phyloP scores from a whole-genome alignment of 495 filamentous ascomycete genomes.

The Aspergillus olivimuriae region DNA sequence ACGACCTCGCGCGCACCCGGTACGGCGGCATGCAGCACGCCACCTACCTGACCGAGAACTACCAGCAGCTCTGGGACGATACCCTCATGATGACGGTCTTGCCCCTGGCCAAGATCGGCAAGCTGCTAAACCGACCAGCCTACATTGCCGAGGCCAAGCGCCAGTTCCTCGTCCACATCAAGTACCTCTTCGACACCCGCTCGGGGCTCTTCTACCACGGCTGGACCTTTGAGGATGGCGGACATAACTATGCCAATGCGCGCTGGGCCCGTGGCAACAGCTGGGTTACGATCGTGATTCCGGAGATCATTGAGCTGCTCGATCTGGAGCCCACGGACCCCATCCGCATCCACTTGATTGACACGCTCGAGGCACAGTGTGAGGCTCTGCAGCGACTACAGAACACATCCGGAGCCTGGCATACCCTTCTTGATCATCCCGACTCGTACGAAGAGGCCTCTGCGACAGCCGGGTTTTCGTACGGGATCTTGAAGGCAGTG shows the following conservation, averaged over 20 bases:
- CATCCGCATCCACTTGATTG: constrained; percentile 52
- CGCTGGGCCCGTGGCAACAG: constrained; percentile 62
- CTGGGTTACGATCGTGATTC: constrained; percentile 70
- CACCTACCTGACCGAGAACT: constrained; percentile 59
- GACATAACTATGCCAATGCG: constrained; percentile 65
- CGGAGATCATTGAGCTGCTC: constrained; percentile 64
- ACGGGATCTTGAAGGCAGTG: constrained; percentile 64
- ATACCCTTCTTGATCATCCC: constrained; percentile 58
- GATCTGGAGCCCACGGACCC: constrained; percentile 50
- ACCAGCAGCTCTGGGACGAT: constrained; percentile 70
- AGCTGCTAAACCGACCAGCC: constrained; percentile 53
- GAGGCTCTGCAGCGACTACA: constrained; percentile 52
- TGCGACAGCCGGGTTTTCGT: constrained; percentile 70
- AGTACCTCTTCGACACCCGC: constrained; percentile 62
- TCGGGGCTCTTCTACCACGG: constrained; percentile 68
- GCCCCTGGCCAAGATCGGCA: constrained; percentile 69
- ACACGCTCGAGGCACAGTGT: constrained; percentile 57
- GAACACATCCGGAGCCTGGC: constrained; percentile 53
- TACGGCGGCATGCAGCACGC: constrained; percentile 70
- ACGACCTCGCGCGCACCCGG: constrained; percentile 60
- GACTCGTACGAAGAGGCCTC: constrained; percentile 63
- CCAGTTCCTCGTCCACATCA: constrained; percentile 65
- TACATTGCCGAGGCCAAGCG: constrained; percentile 69
- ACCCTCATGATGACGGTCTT: constrained; percentile 78
- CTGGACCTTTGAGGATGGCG: constrained; percentile 61